Conservation (phyloP, 2,329 filamentous ascomycete species). For the Ceratocystis papillata region DNA sequence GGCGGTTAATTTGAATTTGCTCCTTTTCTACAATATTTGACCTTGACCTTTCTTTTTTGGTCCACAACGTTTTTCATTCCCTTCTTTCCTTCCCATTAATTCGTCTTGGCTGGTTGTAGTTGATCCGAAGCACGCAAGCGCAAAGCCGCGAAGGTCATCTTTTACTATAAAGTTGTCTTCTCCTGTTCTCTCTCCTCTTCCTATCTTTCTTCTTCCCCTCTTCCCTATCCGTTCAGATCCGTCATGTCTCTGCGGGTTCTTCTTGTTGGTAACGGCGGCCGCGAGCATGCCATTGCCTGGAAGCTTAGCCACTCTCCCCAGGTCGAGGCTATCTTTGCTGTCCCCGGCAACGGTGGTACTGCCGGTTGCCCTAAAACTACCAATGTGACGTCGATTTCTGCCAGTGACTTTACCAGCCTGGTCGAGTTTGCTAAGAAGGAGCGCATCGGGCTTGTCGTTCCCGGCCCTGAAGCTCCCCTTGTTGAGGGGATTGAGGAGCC, state of each 20-base stretch:
- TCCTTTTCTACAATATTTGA: slow-evolving; percentile 11
- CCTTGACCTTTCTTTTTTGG: not conserved
- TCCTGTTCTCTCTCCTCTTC: not conserved
- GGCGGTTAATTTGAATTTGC: slow-evolving; percentile 1
- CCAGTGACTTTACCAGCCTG: slow-evolving; percentile 67
- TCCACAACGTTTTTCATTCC: not conserved
- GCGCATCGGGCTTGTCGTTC: slow-evolving; percentile 69
- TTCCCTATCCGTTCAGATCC: not conserved
- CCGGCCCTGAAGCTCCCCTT: slow-evolving; percentile 86
- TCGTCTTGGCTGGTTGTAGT: not conserved
- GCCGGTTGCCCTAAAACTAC: slow-evolving; percentile 56
- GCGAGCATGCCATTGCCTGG: slow-evolving; percentile 92
- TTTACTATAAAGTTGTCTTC: not conserved
- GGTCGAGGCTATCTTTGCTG: slow-evolving; percentile 62
- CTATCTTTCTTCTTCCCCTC: not conserved
- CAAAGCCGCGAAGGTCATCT: not conserved
- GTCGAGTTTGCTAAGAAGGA: slow-evolving; percentile 64
- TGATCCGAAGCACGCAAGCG: slow-evolving; percentile 8
- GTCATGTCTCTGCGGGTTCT: slow-evolving; percentile 47
- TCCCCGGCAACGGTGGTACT: slow-evolving; percentile 81
- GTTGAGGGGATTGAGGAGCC: slow-evolving; percentile 80
- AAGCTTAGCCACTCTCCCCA: slow-evolving; percentile 73
- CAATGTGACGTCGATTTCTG: slow-evolving; percentile 59
- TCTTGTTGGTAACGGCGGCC: slow-evolving; percentile 83
- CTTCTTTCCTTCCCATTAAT: too few relatives aligned